A percentile compares a stretch with the other conserved stretches of the same genome.
Conservation (phyloP, 305 asterid genomes). For the Plantago lanceolata region DNA sequence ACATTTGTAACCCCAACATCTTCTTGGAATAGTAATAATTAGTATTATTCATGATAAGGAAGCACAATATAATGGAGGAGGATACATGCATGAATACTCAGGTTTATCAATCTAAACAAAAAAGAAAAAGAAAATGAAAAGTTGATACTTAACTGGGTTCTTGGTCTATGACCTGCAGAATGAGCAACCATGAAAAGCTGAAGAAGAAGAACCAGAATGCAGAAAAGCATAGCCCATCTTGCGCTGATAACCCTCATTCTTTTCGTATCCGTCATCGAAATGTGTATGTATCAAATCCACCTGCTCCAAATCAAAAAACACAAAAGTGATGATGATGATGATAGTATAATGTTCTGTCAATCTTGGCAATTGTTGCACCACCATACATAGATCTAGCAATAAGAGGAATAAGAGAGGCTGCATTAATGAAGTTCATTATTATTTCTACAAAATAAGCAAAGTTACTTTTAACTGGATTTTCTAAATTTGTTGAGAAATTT, state of each 20-base stretch:
- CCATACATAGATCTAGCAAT: too few relatives aligned
- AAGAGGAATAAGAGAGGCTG: too few relatives aligned
- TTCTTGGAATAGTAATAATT: background rate
- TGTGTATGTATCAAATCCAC: background rate
- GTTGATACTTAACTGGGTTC: background rate
- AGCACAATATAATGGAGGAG: too few relatives aligned
- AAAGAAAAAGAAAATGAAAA: background rate
- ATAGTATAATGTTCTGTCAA: background rate
- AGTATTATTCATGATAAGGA: background rate
- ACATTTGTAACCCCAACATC: background rate
- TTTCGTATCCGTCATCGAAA: background rate
- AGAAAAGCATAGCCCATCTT: background rate
- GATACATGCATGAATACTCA: background rate
- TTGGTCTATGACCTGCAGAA: background rate
- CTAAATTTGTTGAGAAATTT: too few relatives aligned
- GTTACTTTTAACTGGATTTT: too few relatives aligned
- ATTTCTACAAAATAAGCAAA: too few relatives aligned
- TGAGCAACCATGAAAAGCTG: slow-evolving; percentile 3
- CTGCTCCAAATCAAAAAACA: background rate
- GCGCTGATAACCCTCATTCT: background rate
- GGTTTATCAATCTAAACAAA: background rate
- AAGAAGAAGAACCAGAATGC: slow-evolving; percentile 3
- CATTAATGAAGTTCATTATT: too few relatives aligned
- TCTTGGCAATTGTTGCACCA: background rate
- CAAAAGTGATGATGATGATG: background rate